Percentiles rank a stretch among this genome's conserved stretches.
These are phyloP conservation scores for Fragaria ananassa DNA, from an alignment of 306 rosid genomes.

Conservation along the genomic window DNA sequence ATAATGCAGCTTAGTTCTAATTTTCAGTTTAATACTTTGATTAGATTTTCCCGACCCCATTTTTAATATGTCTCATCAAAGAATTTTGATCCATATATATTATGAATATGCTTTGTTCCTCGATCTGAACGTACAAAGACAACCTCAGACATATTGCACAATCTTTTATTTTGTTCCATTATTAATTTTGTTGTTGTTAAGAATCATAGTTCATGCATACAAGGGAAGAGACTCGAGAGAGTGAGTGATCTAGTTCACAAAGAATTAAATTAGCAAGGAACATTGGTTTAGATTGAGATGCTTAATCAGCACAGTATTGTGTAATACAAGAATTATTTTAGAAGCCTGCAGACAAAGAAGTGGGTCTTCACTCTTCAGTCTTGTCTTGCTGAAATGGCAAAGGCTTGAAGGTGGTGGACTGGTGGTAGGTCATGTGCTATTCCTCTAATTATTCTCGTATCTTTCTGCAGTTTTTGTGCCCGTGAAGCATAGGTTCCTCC, in stretches of 20 bases:
- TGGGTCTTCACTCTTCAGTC: conserved; percentile 2
- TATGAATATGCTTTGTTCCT: neutral
- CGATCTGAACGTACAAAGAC: neutral
- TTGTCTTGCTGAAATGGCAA: conserved; percentile 1
- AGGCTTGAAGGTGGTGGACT: neutral
- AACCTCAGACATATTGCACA: neutral
- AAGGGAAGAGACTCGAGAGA: neutral
- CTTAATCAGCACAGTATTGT: neutral
- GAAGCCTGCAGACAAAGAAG: neutral
- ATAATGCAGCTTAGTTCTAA: neutral
- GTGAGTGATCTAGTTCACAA: neutral
- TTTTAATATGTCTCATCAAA: neutral
- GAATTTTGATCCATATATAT: neutral
- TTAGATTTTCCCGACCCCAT: neutral
- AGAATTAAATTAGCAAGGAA: neutral
- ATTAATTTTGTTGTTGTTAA: neutral
- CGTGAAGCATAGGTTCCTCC: conserved; percentile 19
- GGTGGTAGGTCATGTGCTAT: conserved; percentile 11
- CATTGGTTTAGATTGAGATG: conserved; percentile 1
- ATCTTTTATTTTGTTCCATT: neutral
- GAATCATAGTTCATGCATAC: neutral
- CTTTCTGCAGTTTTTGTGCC: neutral
- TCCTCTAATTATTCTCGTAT: neutral
- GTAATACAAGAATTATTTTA: neutral
- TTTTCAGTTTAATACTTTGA: neutral